phyloP scores from a whole-genome alignment of 1,284 basidiomycete genomes.

The Tausonia pullulans region DNA sequence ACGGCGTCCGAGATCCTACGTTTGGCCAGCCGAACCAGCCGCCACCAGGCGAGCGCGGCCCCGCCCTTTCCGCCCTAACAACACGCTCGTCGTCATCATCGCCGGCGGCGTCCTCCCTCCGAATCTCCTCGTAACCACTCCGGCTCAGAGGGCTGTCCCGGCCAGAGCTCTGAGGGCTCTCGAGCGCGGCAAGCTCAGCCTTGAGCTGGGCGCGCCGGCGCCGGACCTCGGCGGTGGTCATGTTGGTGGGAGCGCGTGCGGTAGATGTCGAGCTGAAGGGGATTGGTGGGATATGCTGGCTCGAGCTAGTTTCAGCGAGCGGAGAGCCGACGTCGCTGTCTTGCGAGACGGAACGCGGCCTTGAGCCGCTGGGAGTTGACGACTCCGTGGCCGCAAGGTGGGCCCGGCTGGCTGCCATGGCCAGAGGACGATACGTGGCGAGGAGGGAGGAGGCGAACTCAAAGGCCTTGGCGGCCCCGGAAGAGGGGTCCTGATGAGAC shows the following conservation, averaged over 20 bases:
- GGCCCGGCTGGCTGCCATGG: conserved; percentile 5
- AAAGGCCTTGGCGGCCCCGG: too few species aligned
- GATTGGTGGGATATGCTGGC: neutral
- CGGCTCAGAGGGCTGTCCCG: neutral
- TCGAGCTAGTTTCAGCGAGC: neutral
- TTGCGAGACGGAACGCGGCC: neutral
- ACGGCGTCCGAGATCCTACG: conserved; percentile 2
- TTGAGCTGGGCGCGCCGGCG: conserved; percentile 12
- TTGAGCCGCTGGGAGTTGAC: neutral
- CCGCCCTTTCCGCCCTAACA: neutral
- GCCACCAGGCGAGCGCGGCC: neutral
- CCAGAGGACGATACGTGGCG: neutral
- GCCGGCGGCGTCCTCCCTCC: conserved; percentile 7
- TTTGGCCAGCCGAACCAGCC: conserved; percentile 8
- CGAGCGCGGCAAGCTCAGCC: conserved; percentile 12
- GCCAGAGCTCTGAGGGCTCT: neutral
- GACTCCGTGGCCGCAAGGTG: neutral
- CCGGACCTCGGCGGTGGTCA: neutral
- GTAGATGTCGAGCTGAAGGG: neutral
- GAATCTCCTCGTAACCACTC: conserved; percentile 13
- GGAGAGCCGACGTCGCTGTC: neutral
- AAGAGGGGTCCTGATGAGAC: too few species aligned
- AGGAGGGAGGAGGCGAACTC: too few species aligned
- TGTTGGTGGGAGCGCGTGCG: neutral
- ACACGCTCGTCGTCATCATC: neutral